Conservation (phyloP, 2,329 filamentous ascomycete genomes). For the Clonostachys rosea region DNA sequence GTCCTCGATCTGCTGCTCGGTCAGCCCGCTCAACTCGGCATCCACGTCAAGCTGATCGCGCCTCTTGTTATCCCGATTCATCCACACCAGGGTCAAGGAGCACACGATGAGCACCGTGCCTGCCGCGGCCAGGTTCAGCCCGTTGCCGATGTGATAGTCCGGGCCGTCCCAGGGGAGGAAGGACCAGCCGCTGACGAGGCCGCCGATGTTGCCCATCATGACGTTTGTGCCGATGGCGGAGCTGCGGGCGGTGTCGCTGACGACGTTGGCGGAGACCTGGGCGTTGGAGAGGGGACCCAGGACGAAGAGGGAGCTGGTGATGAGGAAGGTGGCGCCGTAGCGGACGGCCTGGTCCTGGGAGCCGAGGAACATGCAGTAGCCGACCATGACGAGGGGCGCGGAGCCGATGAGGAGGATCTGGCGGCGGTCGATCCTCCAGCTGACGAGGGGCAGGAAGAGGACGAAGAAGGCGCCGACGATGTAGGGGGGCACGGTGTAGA, state of each 20-base stretch:
- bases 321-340: constrained; percentile 68
- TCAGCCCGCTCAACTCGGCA: constrained; percentile 46
- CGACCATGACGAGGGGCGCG: constrained; percentile 61
- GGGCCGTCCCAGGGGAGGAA: constrained; percentile 61
- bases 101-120: constrained; percentile 46
- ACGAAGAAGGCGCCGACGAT: constrained; percentile 65
- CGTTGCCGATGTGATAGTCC: constrained; percentile 67
- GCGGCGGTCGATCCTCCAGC: constrained; percentile 55
- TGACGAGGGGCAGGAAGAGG: constrained; percentile 54
- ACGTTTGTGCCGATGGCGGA: constrained; percentile 62
- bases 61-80: constrained; percentile 54
- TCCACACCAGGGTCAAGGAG: constrained; percentile 50
- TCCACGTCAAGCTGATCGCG: constrained; percentile 19
- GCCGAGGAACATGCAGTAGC: constrained; percentile 68
- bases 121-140: constrained; percentile 59
- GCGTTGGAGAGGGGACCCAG: constrained; percentile 63
- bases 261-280: constrained; percentile 64
- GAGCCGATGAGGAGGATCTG: constrained; percentile 55
- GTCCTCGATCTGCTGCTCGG: constrained; percentile 48
- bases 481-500: constrained; percentile 68
- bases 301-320: constrained; percentile 59
- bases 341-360: constrained; percentile 44
- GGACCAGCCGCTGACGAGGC: constrained; percentile 60
- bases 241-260: constrained; percentile 65
- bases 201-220: constrained; percentile 72